Conservation (phyloP, 352 stramenopile genomes). For the Phytophthora boehmeriae region DNA sequence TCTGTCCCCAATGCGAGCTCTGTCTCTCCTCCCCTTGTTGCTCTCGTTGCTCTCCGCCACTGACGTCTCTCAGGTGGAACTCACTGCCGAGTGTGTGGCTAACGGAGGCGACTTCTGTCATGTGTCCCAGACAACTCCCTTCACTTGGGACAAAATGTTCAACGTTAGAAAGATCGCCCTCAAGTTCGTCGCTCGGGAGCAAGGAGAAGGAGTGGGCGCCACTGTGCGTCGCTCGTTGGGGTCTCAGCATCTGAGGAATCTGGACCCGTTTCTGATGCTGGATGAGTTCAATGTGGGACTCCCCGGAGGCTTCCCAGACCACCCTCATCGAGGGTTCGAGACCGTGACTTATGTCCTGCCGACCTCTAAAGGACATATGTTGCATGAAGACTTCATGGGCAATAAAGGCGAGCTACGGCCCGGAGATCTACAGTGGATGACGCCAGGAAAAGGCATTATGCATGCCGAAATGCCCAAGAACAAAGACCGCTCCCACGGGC, state of each 20-base stretch:
- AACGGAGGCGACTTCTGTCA: slow-evolving; percentile 32
- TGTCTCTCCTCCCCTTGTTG: background rate
- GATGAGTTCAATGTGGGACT: slow-evolving; percentile 59
- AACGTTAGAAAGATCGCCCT: slow-evolving; percentile 42
- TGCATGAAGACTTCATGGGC: slow-evolving; percentile 84
- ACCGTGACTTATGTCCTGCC: slow-evolving; percentile 92
- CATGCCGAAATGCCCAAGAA: slow-evolving; percentile 57
- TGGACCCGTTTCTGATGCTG: slow-evolving; percentile 69
- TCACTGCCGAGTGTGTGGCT: slow-evolving; percentile 23
- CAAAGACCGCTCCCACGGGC: slow-evolving; percentile 39
- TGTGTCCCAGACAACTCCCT: slow-evolving; percentile 9
- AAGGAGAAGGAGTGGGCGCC: slow-evolving; percentile 60
- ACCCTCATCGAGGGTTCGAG: slow-evolving; percentile 92
- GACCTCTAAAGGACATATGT: slow-evolving; percentile 74
- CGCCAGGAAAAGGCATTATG: slow-evolving; percentile 50
- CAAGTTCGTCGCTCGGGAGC: slow-evolving; percentile 63
- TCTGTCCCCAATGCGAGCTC: too few relatives aligned
- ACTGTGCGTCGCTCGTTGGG: slow-evolving; percentile 61
- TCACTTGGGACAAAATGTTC: slow-evolving; percentile 26
- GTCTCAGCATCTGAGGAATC: slow-evolving; percentile 46
- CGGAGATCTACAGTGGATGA: slow-evolving; percentile 72
- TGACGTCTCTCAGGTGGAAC: slow-evolving; percentile 10
- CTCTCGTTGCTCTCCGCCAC: background rate
- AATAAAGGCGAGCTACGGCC: slow-evolving; percentile 55
- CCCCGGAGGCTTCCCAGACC: slow-evolving; percentile 87